A percentile compares a stretch with the other conserved stretches of the same genome.
phyloP scores from a whole-genome alignment of 164 flowering plant species.

The Vitis cinerea region DNA sequence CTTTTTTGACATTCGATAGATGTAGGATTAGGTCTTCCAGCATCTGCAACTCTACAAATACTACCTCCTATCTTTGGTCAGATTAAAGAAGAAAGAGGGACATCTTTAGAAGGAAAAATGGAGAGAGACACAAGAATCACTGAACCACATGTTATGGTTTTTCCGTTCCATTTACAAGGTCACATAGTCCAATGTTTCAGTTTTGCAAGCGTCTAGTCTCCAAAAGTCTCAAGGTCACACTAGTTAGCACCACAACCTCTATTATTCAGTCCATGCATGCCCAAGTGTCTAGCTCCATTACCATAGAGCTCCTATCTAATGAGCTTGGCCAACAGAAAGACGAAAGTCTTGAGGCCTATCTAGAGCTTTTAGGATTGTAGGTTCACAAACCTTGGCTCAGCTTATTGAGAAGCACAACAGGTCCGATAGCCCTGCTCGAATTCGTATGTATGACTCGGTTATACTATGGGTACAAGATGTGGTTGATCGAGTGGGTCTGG shows the following conservation, averaged over 20 bases:
- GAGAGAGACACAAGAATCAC: background rate
- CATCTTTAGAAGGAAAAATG: background rate
- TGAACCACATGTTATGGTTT: constrained; percentile 8
- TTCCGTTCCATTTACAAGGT: constrained; percentile 33
- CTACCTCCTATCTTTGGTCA: too few species aligned
- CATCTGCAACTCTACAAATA: too few species aligned
- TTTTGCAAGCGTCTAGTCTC: constrained; percentile 31
- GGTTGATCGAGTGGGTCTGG: constrained; percentile 25
- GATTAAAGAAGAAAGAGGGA: too few species aligned
- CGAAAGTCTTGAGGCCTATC: background rate
- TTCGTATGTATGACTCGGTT: constrained; percentile 41
- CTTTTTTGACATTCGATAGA: too few species aligned
- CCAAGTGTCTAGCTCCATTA: background rate
- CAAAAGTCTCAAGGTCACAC: constrained; percentile 22
- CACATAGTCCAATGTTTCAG: constrained; percentile 44
- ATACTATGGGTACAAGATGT: constrained; percentile 49
- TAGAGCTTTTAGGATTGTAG: constrained; percentile 2
- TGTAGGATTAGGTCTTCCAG: too few species aligned
- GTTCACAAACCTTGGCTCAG: constrained; percentile 17
- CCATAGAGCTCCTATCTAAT: constrained; percentile 18
- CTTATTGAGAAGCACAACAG: constrained; percentile 21
- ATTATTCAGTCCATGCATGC: constrained; percentile 6
- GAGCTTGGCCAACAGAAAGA: constrained; percentile 14
- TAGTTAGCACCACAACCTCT: constrained; percentile 17
- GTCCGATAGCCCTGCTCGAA: constrained; percentile 9